Evolutionary conservation across 495 filamentous ascomycete genomes (phyloP).

Genomic region (Choiromyces venosus): DNA sequence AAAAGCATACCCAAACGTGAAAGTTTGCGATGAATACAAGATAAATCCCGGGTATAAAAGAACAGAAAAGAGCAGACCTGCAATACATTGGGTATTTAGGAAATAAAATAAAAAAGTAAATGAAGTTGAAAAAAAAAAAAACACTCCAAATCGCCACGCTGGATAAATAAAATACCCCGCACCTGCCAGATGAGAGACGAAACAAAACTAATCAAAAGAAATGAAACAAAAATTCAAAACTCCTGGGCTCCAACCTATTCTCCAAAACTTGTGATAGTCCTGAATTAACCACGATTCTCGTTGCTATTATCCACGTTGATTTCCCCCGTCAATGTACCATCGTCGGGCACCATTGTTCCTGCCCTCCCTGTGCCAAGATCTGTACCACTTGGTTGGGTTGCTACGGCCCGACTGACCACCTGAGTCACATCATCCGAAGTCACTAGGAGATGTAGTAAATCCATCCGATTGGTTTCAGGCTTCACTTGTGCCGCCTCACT

Average conservation of each 20-base stretch:
- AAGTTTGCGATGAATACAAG: background rate
- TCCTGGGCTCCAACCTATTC: background rate
- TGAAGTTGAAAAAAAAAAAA: conserved; percentile 2
- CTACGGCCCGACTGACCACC: conserved; percentile 28
- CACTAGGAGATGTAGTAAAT: conserved; percentile 33
- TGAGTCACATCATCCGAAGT: conserved; percentile 24
- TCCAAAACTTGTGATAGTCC: background rate
- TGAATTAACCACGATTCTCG: conserved; percentile 1
- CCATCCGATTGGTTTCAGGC: conserved; percentile 35
- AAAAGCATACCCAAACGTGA: background rate
- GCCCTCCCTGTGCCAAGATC: conserved; percentile 26
- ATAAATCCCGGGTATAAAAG: background rate
- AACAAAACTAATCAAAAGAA: background rate
- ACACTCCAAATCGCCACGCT: conserved; percentile 1
- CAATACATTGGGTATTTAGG: background rate
- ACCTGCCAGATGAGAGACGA: background rate
- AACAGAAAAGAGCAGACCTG: background rate
- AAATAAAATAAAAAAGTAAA: conserved; percentile 3
- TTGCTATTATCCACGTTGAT: conserved; percentile 34
- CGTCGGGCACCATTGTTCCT: conserved; percentile 27
- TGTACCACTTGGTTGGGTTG: conserved; percentile 7
- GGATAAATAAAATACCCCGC: background rate
- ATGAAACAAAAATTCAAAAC: conserved; percentile 3
- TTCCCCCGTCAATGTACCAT: conserved; percentile 21
- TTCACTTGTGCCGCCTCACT: conserved; percentile 28